Evolutionary conservation across 352 stramenopile species (phyloP), one percentile per base, ranked within the genome.

Genomic region (Pythium dissotocum): DNA sequence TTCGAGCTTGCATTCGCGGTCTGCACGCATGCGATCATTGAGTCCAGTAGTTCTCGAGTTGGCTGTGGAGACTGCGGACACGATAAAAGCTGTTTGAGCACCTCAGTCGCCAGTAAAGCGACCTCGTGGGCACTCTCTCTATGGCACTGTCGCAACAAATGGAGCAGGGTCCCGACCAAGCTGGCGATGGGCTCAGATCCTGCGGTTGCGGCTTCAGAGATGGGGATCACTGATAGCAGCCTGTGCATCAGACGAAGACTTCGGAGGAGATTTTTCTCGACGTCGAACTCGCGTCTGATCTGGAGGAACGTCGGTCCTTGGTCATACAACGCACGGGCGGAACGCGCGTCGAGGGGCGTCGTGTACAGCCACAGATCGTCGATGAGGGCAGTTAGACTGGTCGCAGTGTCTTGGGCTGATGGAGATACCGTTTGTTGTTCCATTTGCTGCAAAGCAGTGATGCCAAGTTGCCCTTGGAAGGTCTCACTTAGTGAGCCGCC

Each of bases 331-430:
- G 5, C 10, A 1, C 46, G 28, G 2, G 57, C 56, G 49, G 40
- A 30, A 0, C 18, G 0, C 1, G 28, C 33, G 21, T 63, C 44
- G 9, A 69, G 52, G 8, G 32, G 8, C 0, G 38, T 4, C 3
- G n/a, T 12, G 30, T 36, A 69, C 9, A 63, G 9, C 63, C 54
- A 69, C 5, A 69, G 16, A 32, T 69, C 63, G 21, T 69, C 63
- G n/a, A 69, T 40, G 4, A 69, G 21, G 6, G 8, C 6, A 33
- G 21, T 16, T 0, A 69, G 7, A 2, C 49, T 33, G 5, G 55
- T 3, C 2, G 8, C 36, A 7, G 30, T 3, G 0, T 24, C 28
- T 24, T 40, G 24, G 12, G 36, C 21, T 0, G n/a, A 24, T 28
- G n/a, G 8, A 8, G 30, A 2, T 26, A 16, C 9, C 0, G 21